phyloP scores from a whole-genome alignment of 257 asterid genomes.

The Petunia axillaris region DNA sequence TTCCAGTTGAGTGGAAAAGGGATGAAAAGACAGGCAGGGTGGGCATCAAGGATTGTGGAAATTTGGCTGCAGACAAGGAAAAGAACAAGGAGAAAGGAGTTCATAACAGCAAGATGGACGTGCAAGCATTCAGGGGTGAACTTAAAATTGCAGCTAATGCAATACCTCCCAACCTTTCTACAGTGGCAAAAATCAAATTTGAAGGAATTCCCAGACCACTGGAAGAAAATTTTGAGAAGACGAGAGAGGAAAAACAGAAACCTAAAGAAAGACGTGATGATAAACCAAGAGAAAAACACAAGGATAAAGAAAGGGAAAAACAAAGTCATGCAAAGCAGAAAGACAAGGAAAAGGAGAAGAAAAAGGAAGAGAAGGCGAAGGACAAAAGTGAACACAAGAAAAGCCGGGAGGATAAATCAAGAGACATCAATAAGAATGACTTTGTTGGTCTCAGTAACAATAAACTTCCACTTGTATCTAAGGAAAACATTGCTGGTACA shows the following conservation, averaged over 20 bases:
- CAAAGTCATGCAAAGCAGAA: slow-evolving; percentile 50
- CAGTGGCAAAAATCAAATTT: slow-evolving; percentile 37
- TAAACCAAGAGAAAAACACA: slow-evolving; percentile 45
- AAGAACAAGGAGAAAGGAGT: slow-evolving; percentile 41
- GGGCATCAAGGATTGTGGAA: slow-evolving; percentile 38
- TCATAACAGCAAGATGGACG: slow-evolving; percentile 45
- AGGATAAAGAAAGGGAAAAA: slow-evolving; percentile 47
- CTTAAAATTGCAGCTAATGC: slow-evolving; percentile 35
- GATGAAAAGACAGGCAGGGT: slow-evolving; percentile 38
- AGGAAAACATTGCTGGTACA: slow-evolving; percentile 40
- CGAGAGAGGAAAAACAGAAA: slow-evolving; percentile 49
- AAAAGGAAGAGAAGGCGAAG: slow-evolving; percentile 38
- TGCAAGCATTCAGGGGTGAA: slow-evolving; percentile 38
- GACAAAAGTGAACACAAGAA: slow-evolving; percentile 45
- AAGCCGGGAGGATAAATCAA: slow-evolving; percentile 37
- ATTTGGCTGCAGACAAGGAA: slow-evolving; percentile 45
- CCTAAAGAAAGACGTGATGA: slow-evolving; percentile 41
- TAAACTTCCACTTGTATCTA: slow-evolving; percentile 31
- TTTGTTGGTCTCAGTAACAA: slow-evolving; percentile 37
- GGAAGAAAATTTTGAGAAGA: slow-evolving; percentile 43
- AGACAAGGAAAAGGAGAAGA: slow-evolving; percentile 36
- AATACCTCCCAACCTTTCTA: slow-evolving; percentile 36
- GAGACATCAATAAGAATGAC: slow-evolving; percentile 37
- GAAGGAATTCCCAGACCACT: slow-evolving; percentile 44
- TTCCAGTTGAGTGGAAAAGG: slow-evolving; percentile 40